Evolutionary conservation across 768 basidiomycete genomes (phyloP).

Genomic region (Kwoniella shandongensis): DNA sequence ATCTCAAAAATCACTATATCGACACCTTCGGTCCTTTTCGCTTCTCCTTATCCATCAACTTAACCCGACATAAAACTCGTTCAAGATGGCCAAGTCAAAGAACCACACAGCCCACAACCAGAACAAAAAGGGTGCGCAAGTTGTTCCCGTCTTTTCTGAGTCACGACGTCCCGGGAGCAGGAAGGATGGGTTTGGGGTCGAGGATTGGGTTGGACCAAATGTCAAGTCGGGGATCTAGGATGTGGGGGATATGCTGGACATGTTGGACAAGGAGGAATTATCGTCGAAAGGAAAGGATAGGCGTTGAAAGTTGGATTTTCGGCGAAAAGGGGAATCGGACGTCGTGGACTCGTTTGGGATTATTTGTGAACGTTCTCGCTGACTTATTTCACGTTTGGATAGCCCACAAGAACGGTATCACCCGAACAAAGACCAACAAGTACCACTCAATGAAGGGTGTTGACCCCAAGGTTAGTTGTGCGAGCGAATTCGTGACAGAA

Average conservation of each 20-base stretch:
- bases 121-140: conserved; percentile 65
- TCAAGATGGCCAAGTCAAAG: conserved; percentile 93
- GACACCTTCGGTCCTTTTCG: not conserved
- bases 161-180: no score
- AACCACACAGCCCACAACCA: conserved; percentile 82
- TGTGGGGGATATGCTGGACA: not conserved
- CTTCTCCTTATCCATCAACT: conserved; percentile 10
- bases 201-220: no score
- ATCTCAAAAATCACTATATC: no score
- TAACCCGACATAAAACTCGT: not conserved
- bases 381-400: not conserved
- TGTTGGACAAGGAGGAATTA: no score
- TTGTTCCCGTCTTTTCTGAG: not conserved
- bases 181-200: no score
- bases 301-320: no score
- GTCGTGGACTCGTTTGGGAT: no score
- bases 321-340: conserved; percentile 3
- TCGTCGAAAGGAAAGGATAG: no score
- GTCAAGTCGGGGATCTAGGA: not conserved
- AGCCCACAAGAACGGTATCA: conserved; percentile 95
- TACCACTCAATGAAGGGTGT: conserved; percentile 79
- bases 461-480: conserved; percentile 52
- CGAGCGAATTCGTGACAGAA: no score
- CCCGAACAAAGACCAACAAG: conserved; percentile 69
- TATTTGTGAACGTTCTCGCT: not conserved